These are phyloP conservation scores for Osmanthus fragrans DNA, from an alignment of 257 asterid genomes.

Conservation along the genomic window DNA sequence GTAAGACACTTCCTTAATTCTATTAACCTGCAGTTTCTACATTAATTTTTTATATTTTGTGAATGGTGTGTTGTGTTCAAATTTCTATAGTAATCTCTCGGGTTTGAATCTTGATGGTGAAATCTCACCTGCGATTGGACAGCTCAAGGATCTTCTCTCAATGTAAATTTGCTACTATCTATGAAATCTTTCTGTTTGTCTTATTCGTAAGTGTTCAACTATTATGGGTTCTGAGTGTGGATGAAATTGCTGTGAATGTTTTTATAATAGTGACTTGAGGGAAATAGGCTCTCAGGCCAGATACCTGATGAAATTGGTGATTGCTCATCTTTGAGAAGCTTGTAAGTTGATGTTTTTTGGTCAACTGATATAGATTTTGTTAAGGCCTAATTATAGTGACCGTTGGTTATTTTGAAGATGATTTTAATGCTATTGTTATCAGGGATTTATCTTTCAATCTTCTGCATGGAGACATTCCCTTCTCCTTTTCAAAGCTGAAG, in stretches of 20 bases:
- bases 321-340: conserved; percentile 64
- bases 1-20: conserved; percentile 46
- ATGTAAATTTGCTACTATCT: conserved; percentile 41
- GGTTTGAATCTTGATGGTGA: conserved; percentile 92
- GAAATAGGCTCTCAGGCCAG: conserved; percentile 79
- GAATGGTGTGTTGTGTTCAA: neutral
- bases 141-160: conserved; percentile 62
- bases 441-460: conserved; percentile 94
- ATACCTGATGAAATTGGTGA: conserved; percentile 99
- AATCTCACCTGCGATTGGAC: conserved; percentile 88
- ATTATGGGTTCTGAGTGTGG: neutral
- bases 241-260: neutral
- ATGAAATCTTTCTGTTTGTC: neutral
- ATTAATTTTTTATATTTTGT: too few relatives aligned
- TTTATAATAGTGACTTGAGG: conserved; percentile 64
- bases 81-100: conserved; percentile 69
- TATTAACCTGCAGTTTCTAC: neutral
- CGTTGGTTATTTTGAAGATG: neutral
- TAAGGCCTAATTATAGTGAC: neutral
- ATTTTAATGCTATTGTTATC: neutral
- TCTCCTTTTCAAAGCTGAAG: conserved; percentile 88
- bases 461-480: conserved; percentile 91
- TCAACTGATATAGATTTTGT: neutral
- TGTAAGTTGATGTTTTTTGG: conserved; percentile 44
- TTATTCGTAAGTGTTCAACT: neutral